Evolutionary conservation across 768 basidiomycete genomes (phyloP).

Genomic region (Suillus americanus): DNA sequence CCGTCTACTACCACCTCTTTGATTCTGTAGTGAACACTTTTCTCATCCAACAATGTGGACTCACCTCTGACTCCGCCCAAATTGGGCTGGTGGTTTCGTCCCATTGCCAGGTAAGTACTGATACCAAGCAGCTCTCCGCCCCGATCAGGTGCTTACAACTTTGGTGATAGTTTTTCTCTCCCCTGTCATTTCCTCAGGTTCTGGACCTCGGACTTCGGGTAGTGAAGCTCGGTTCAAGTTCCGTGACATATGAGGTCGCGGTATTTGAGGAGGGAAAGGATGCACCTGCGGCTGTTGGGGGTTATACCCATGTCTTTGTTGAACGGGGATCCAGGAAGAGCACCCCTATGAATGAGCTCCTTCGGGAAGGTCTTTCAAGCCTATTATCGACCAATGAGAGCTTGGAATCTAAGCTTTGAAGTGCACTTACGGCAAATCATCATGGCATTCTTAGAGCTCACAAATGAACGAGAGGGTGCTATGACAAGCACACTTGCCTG

Average conservation of each 20-base stretch:
- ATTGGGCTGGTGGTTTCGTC: constrained; percentile 84
- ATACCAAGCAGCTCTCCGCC: not conserved
- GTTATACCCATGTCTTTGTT: constrained; percentile 86
- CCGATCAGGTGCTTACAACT: not conserved
- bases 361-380: constrained; percentile 44
- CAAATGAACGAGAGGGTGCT: not conserved
- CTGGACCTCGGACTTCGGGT: constrained; percentile 73
- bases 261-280: constrained; percentile 51
- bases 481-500: not conserved
- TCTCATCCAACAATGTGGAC: constrained; percentile 62
- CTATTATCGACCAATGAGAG: constrained; percentile 1
- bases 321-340: constrained; percentile 59
- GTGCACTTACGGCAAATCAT: not conserved
- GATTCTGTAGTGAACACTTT: constrained; percentile 83
- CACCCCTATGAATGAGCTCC: constrained; percentile 40
- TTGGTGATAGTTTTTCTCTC: constrained; percentile 61
- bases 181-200: constrained; percentile 70
- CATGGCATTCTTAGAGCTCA: not conserved
- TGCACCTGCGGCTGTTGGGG: constrained; percentile 43
- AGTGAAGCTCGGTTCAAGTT: constrained; percentile 66
- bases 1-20: constrained; percentile 78
- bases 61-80: constrained; percentile 48
- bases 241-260: constrained; percentile 78
- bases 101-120: constrained; percentile 53
- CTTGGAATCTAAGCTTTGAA: constrained; percentile 21